Evolutionary conservation across 345 rosid species (phyloP).

Genomic region (Salix exigua): DNA sequence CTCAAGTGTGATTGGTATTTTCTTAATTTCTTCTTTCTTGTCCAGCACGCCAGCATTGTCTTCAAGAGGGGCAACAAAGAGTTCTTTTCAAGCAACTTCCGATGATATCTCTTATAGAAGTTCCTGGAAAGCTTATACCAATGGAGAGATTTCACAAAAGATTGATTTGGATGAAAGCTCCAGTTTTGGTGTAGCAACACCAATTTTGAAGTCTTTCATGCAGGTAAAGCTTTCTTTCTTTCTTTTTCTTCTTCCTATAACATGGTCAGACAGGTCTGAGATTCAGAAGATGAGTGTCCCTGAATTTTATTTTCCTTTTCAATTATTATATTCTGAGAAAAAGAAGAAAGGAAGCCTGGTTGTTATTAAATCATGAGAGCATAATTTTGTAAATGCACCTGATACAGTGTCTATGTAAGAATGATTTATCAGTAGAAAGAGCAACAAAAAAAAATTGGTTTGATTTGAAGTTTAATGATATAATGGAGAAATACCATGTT

Average conservation of each 20-base stretch:
- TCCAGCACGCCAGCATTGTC: slow-evolving; percentile 70
- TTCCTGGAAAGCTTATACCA: slow-evolving; percentile 62
- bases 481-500: too few species aligned
- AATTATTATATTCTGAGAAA: not conserved
- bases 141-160: slow-evolving; percentile 62
- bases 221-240: slow-evolving; percentile 44
- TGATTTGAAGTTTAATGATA: too few species aligned
- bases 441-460: too few species aligned
- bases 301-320: not conserved
- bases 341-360: not conserved
- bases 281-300: not conserved
- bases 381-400: not conserved
- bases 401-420: too few species aligned
- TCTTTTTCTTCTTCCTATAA: not conserved
- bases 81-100: slow-evolving; percentile 45
- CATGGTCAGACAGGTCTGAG: not conserved
- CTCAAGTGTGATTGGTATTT: not conserved
- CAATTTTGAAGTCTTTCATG: slow-evolving; percentile 87
- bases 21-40: not conserved
- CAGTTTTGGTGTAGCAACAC: slow-evolving; percentile 79
- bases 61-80: slow-evolving; percentile 60
- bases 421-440: too few species aligned
- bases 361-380: not conserved
- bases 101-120: slow-evolving; percentile 54
- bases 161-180: slow-evolving; percentile 62